Percentiles rank a stretch among this genome's conserved stretches.
phyloP scores from a whole-genome alignment of 164 flowering plant species.

The Magnolia kwangsiensis region DNA sequence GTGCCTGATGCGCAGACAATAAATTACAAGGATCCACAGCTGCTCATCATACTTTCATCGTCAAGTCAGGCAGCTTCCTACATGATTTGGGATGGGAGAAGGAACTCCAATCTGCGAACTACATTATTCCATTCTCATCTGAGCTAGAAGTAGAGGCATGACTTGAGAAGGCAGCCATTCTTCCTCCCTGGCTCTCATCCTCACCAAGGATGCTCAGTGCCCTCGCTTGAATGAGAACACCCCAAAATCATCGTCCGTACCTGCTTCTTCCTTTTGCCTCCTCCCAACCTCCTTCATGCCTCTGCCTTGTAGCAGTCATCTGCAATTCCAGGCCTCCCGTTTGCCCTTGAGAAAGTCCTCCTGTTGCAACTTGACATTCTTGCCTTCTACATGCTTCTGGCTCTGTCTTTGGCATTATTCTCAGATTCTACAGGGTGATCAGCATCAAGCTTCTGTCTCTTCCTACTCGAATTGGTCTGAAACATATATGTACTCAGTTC shows the following conservation, averaged over 20 bases:
- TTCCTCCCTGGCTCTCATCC: conserved; percentile 56
- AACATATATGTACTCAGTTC: conserved; percentile 1
- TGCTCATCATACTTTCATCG: neutral
- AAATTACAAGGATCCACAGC: neutral
- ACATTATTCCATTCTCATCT: conserved; percentile 34
- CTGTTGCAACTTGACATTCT: conserved; percentile 44
- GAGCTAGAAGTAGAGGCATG: conserved; percentile 60
- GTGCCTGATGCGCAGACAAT: no score
- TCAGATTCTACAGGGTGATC: conserved; percentile 57
- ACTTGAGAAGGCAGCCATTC: conserved; percentile 33
- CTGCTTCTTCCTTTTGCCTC: conserved; percentile 41
- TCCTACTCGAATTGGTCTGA: conserved; percentile 78
- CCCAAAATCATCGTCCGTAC: conserved; percentile 40
- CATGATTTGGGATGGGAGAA: neutral
- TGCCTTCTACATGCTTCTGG: conserved; percentile 38
- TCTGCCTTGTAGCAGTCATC: conserved; percentile 70
- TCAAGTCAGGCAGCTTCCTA: neutral
- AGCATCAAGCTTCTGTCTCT: conserved; percentile 69
- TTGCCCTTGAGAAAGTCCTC: conserved; percentile 91
- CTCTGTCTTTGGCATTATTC: conserved; percentile 33
- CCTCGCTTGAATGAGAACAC: conserved; percentile 44
- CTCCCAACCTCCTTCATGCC: conserved; percentile 55
- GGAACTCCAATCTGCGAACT: neutral
- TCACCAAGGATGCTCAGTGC: conserved; percentile 49
- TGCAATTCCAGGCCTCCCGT: conserved; percentile 73